phyloP scores from a whole-genome alignment of 306 rosid species.

The Macrotyloma uniflorum region DNA sequence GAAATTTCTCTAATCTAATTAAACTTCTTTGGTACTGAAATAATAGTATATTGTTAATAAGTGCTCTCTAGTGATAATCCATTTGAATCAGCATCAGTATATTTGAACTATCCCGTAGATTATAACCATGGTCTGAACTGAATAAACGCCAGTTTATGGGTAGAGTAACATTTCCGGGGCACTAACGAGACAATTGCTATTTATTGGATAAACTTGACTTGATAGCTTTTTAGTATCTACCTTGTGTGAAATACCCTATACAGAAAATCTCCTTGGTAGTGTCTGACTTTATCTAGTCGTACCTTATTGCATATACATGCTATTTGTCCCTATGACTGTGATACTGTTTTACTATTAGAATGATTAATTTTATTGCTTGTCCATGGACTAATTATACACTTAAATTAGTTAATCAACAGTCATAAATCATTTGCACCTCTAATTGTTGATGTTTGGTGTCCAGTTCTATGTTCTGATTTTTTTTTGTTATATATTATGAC shows the following conservation, averaged over 20 bases:
- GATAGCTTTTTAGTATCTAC: conserved; percentile 14
- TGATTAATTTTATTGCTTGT: conserved; percentile 1
- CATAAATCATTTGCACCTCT: conserved; percentile 12
- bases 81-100: conserved; percentile 3
- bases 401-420: neutral
- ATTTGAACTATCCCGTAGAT: conserved; percentile 22
- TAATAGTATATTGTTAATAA: neutral
- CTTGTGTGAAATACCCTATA: neutral
- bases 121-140: neutral
- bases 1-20: neutral
- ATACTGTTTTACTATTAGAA: conserved; percentile 3
- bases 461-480: neutral
- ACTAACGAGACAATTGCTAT: neutral
- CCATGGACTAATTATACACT: neutral
- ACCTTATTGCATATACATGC: neutral
- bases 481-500: neutral
- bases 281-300: neutral
- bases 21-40: conserved; percentile 17
- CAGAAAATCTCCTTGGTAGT: neutral
- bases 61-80: neutral
- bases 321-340: neutral
- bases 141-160: conserved; percentile 9
- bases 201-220: conserved; percentile 26
- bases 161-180: neutral
- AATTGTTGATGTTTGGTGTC: neutral